Conservation (phyloP, 805 yeast species). For the Phaffomyces opuntiae region DNA sequence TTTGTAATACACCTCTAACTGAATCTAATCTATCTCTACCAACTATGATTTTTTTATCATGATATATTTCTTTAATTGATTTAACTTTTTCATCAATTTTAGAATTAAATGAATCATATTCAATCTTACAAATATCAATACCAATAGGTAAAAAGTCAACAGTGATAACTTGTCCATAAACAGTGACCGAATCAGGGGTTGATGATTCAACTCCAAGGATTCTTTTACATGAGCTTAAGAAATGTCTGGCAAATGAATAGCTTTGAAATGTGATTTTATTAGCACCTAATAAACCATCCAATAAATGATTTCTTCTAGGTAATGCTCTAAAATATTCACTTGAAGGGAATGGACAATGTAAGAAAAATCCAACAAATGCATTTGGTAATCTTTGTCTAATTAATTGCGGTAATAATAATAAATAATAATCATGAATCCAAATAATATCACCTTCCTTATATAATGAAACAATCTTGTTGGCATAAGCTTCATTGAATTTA, state of each 20-base stretch:
- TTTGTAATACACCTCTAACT: constrained; percentile 91
- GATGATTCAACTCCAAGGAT: constrained; percentile 58
- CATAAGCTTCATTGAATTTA: constrained; percentile 83
- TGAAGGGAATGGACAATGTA: constrained; percentile 95
- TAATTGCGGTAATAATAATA: constrained; percentile 80
- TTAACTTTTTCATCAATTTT: constrained; percentile 54
- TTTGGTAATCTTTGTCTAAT: constrained; percentile 68
- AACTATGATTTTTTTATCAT: constrained; percentile 68
- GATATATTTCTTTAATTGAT: constrained; percentile 57
- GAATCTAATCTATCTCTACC: constrained; percentile 92
- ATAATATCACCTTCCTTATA: constrained; percentile 86
- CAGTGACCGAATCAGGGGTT: constrained; percentile 46
- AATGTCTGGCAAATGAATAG: constrained; percentile 82
- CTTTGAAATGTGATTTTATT: constrained; percentile 84
- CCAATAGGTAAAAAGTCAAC: constrained; percentile 85
- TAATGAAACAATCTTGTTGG: constrained; percentile 62
- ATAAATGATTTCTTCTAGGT: constrained; percentile 70
- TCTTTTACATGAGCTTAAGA: constrained; percentile 83
- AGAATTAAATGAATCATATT: constrained; percentile 43
- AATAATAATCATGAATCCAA: constrained; percentile 94
- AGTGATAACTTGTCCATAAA: constrained; percentile 71
- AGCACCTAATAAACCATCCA: constrained; percentile 90
- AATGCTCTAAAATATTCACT: constrained; percentile 89
- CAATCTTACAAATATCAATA: constrained; percentile 66
- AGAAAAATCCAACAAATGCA: constrained; percentile 85